Conservation (phyloP, 2,329 filamentous ascomycete genomes). For the Aspergillus jensenii region DNA sequence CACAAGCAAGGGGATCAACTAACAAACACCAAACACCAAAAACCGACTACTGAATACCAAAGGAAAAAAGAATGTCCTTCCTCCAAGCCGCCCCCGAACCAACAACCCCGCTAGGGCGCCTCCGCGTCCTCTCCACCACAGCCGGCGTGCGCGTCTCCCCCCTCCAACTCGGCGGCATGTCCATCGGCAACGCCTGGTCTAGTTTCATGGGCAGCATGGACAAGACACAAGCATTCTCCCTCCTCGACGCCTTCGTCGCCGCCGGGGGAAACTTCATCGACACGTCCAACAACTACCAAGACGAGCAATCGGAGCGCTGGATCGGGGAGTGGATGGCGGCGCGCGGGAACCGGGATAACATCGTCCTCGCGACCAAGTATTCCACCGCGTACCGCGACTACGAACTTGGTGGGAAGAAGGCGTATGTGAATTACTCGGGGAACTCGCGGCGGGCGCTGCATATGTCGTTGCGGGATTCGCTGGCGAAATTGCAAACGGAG, state of each 20-base stretch:
- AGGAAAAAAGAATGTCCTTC: background rate
- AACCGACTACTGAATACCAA: background rate
- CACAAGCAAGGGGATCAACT: too few species aligned
- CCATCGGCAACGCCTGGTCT: slow-evolving; percentile 43
- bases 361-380: slow-evolving; percentile 63
- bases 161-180: slow-evolving; percentile 45
- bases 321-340: slow-evolving; percentile 70
- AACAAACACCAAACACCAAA: too few species aligned
- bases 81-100: slow-evolving; percentile 34
- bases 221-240: slow-evolving; percentile 61
- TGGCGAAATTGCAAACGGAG: slow-evolving; percentile 52
- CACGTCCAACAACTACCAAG: slow-evolving; percentile 68
- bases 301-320: slow-evolving; percentile 63
- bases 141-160: slow-evolving; percentile 67
- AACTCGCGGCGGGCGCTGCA: slow-evolving; percentile 46
- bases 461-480: slow-evolving; percentile 43
- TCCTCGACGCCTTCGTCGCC: slow-evolving; percentile 66
- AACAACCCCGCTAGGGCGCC: slow-evolving; percentile 62
- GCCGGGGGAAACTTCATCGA: slow-evolving; percentile 74
- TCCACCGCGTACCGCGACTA: slow-evolving; percentile 53
- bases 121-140: slow-evolving; percentile 65
- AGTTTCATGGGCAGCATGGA: slow-evolving; percentile 63
- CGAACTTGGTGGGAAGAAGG: slow-evolving; percentile 37
- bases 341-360: slow-evolving; percentile 51
- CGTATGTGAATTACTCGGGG: slow-evolving; percentile 26